Conservation (phyloP, 208 protist species). For the Borovskyia barvae region DNA sequence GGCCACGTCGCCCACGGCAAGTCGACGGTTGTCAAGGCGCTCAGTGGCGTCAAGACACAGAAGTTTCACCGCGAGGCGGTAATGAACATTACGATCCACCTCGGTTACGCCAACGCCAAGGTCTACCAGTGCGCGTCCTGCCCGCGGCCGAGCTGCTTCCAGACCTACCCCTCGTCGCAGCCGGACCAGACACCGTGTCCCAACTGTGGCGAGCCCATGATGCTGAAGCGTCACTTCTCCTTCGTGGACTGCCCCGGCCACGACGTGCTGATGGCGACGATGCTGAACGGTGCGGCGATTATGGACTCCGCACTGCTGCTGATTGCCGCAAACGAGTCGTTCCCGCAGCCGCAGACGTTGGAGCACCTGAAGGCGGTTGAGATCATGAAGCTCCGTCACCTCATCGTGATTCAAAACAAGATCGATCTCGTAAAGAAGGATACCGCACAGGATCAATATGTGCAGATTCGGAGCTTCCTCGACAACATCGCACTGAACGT, state of each 20-base stretch:
- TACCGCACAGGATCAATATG: conserved; percentile 94
- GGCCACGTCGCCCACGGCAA: conserved; percentile 99
- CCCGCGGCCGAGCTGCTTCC: conserved; percentile 93
- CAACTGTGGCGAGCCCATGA: conserved; percentile 62
- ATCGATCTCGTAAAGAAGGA: conserved; percentile 99
- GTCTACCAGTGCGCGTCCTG: conserved; percentile 91
- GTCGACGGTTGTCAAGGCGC: conserved; percentile 99
- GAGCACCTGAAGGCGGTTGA: conserved; percentile 98
- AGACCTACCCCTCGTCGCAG: conserved; percentile 84
- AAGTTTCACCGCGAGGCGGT: conserved; percentile 99
- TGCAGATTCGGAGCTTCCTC: conserved; percentile 92
- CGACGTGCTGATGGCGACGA: conserved; percentile 99
- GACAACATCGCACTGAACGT: conserved; percentile 90
- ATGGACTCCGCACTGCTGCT: conserved; percentile 99
- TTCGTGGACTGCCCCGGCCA: conserved; percentile 99
- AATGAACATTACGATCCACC: conserved; percentile 99
- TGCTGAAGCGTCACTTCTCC: conserved; percentile 93
- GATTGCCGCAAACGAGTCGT: conserved; percentile 98
- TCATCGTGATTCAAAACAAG: conserved; percentile 99
- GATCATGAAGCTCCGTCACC: conserved; percentile 98
- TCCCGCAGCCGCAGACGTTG: conserved; percentile 95
- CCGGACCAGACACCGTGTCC: conserved; percentile 87
- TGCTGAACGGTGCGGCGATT: conserved; percentile 99
- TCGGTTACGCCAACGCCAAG: conserved; percentile 99
- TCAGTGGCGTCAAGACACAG: conserved; percentile 99